phyloP scores from a whole-genome alignment of 306 rosid genomes.

The Calophaca sinica region DNA sequence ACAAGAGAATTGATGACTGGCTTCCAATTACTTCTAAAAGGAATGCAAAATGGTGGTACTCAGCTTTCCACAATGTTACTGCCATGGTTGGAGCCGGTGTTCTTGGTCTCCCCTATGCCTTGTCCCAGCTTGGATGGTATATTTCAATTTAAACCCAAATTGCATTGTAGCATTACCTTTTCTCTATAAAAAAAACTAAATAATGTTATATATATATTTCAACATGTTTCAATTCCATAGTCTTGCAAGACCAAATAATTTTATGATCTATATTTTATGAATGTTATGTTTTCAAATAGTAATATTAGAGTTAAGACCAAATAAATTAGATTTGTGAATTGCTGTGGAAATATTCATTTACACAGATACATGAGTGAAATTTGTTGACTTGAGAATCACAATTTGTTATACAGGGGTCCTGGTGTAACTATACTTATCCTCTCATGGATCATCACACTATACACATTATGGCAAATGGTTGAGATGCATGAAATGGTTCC shows the following conservation, averaged over 20 bases:
- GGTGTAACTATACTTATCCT: conserved; percentile 64
- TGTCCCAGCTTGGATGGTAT: conserved; percentile 83
- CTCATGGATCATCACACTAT: conserved; percentile 76
- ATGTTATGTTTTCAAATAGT: too few relatives aligned
- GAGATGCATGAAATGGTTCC: conserved; percentile 95
- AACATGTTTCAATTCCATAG: too few relatives aligned
- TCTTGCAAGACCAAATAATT: too few relatives aligned
- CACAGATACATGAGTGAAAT: neutral
- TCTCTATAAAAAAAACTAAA: neutral
- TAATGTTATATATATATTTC: neutral
- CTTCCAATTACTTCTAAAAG: conserved; percentile 84
- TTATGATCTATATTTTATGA: too few relatives aligned
- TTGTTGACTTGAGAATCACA: neutral
- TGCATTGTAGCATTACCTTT: neutral
- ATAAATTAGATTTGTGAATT: too few relatives aligned
- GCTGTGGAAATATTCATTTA: too few relatives aligned
- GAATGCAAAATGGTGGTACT: conserved; percentile 91
- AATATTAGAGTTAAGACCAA: too few relatives aligned
- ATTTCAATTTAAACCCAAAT: conserved; percentile 27
- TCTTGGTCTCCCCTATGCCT: conserved; percentile 75
- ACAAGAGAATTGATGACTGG: conserved; percentile 72
- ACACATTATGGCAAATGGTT: conserved; percentile 88
- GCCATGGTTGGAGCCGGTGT: conserved; percentile 98
- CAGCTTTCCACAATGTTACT: conserved; percentile 88
- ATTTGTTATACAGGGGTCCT: conserved; percentile 66